Evolutionary conservation across 305 asterid species (phyloP), one percentile per base, ranked within the genome.

Genomic region (Fraxinus greggii): DNA sequence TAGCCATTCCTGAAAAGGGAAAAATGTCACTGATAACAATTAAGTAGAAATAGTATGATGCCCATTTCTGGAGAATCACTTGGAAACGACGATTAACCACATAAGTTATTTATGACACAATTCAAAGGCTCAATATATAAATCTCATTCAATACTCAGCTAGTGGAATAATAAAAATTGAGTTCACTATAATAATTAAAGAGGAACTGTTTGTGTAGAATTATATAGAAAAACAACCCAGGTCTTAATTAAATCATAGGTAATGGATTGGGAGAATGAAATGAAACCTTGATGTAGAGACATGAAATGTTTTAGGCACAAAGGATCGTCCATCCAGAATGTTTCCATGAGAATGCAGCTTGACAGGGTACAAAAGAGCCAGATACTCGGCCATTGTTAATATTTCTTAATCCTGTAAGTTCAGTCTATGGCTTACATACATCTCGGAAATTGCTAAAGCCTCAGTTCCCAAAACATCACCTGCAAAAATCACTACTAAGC

Each of bases 371-470:
- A 89, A 86, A 80, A 88, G 67, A 88, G 92, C 91, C 48, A 87
- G 88, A 86, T 79, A 84, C 81, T 88, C 91, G 45, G 93, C 90
- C 98, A 95, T 95, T 83, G 61, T 36, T 40, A 42, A 70, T 76
- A 72, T 79, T 31, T 26, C 85, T 65, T 61, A 69, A 85, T 67
- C 82, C 79, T 72, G 83, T 89, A 86, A 91, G 87, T 80, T 48
- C 85, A 84, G 79, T 84, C 74, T 38, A 83, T 65, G 76, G 77
- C 81, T 76, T 23, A 78, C 6, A 24, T 61, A 69, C 86, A 79
- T 69, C 38, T 79, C 38, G 70, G 80, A 72, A 78, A 33, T 45
- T 65, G 81, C 72, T 75, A 75, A 31, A 77, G 65, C 81, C 75
- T 54, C 23, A 32, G 69, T 36, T 32, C 76, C 78, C 61, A 76